Base-by-base conservation (phyloP, 139 green algal species). In the Eudorina sp. region DNA sequence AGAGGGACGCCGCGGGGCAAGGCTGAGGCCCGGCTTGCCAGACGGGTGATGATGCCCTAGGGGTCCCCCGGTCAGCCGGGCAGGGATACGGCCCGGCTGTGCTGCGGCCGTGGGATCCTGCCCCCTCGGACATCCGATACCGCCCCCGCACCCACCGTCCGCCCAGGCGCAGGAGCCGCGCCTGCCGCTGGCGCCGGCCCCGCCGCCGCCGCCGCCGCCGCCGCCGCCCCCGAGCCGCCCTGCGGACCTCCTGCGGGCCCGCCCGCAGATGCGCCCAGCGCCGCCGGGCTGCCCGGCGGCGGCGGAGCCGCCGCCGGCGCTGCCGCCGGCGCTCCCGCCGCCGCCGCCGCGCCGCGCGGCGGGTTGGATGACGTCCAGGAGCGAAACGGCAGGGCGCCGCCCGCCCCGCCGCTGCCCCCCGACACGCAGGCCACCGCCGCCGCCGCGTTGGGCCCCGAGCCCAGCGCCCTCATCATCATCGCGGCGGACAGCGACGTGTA, bases 401-500 rank as follows among this genome's bases (percentile, higher is more conserved):
- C 11, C n/a, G 14, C 46, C 21, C 43, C 80, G 27, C 73, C 73
- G 45, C 31, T 48, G 9, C 73, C 73, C 77, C 53, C 77, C 40
- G 60, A 77, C 29, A 86, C 80, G 0, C 21, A 34, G 19, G 80
- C 80, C 40, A 76, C 80, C 14, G 62, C 69, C 19, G 76, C 58
- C 62, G 51, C 66, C 48, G 79, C 75, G 74, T 84, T 85, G 36
- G 60, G 81, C 9, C 86, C 58, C 51, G 68, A 60, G 41, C 62
- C 73, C 70, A 85, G 88, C 23, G 41, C 43, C 60, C 46, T 76
- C 60, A 86, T 76, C 80, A 86, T 86, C 80, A 86, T 86, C 14
- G 80, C 80, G 3, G 80, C 80, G 0, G 80, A 86, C 34, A 62
- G 23, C 19, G 53, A 83, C 53, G 51, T 77, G 73, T 53, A 73